Evolutionary conservation across 192 early-diverging fungal species (phyloP), one percentile per base, ranked within the genome.

Genomic region (Glomus cerebriforme): DNA sequence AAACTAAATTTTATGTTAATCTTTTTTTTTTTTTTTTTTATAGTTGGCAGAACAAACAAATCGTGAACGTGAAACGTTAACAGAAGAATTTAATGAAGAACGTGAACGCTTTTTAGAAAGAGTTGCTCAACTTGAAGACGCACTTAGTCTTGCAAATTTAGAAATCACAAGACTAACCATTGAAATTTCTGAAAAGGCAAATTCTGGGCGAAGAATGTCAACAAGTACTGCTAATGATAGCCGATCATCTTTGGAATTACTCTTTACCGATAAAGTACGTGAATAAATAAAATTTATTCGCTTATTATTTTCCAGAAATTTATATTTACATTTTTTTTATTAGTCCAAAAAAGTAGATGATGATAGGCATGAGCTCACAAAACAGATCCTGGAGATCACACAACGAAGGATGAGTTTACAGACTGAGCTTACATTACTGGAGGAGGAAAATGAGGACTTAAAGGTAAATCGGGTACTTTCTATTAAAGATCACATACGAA

Each of bases 381-480:
- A 68, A 34, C 74, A 76, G 37, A 65, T 80, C 22, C 17, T 77
- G 10, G 79, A 80, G 35, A 66, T 80, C 34, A 80, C 79, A 45
- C 62, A 75, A 66, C 73, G 74, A 24, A 65, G 72, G 49, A 80
- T 76, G 39, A 29, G 49, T 62, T 59, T 80, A 39, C 73, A 80
- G 22, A 80, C 79, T n/a, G 73, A 74, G 27, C 27, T 75, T 7
- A 59, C 58, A 8, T 68, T 68, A 75, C 45, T 80, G 27, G 62
- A 77, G 47, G 74, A 76, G 17, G 74, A 80, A 54, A 59, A 75
- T 39, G 29, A 64, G 7, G 63, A 80, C 12, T 59, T 80, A 62
- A 76, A 66, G 79, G 79, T 80, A 80, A 62, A 62, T 67, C 27
- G 65, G 65, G 65, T 67, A 1, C 19, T 70, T 43, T 26, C 26